phyloP scores from a whole-genome alignment of 1,284 basidiomycete genomes.

The Coniferiporia weirii region DNA sequence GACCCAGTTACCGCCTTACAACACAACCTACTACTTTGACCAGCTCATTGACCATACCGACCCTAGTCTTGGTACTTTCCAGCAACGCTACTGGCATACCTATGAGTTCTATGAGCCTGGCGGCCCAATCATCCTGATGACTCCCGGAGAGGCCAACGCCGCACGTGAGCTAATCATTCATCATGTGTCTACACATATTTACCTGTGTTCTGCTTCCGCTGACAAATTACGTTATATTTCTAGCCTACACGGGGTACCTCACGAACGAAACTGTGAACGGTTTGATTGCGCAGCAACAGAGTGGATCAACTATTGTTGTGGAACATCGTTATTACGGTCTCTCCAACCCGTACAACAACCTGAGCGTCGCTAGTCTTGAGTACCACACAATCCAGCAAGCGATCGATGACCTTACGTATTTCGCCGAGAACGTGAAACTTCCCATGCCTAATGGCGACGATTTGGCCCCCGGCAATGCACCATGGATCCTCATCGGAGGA shows the following conservation, averaged over 20 bases:
- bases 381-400: conserved; percentile 67
- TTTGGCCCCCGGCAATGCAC: conserved; percentile 51
- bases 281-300: conserved; percentile 59
- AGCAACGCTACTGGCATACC: conserved; percentile 66
- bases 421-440: conserved; percentile 58
- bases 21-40: conserved; percentile 57
- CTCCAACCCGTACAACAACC: conserved; percentile 55
- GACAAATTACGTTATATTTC: conserved; percentile 7
- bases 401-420: conserved; percentile 66
- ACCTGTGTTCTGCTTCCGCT: no score
- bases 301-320: conserved; percentile 57
- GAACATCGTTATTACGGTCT: conserved; percentile 51
- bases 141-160: conserved; percentile 41
- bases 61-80: conserved; percentile 68
- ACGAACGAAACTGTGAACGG: conserved; percentile 64
- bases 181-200: background rate
- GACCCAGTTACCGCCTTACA: conserved; percentile 30
- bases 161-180: conserved; percentile 31
- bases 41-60: conserved; percentile 71
- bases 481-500: conserved; percentile 69
- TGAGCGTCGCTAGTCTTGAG: conserved; percentile 52
- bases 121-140: conserved; percentile 62
- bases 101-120: conserved; percentile 58
- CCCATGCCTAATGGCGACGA: conserved; percentile 60
- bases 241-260: conserved; percentile 54